Base-by-base conservation (phyloP, 257 asterid genomes). In the Catharanthus roseus region DNA sequence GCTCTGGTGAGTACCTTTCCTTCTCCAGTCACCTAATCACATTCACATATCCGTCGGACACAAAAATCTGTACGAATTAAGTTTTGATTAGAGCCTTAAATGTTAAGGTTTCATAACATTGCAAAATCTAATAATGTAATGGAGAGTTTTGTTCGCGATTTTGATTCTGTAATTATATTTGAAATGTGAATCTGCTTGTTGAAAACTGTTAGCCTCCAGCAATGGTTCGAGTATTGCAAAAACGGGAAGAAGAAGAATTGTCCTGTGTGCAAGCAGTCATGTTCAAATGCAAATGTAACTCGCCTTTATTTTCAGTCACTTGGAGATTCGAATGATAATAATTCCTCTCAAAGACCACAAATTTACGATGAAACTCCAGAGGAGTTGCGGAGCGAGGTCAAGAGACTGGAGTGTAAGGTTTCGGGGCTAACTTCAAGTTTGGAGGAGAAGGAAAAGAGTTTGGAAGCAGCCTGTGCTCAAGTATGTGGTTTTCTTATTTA, bases 211-310 rank as follows among this genome's bases (percentile, higher is more conserved):
- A 95, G 98, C 81, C 88, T 95, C 72, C 98, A 91, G 56, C 98
- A 95, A 77, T 95, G 98, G 98, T 89, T 95, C 34, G 99, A 95
- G 87, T 95, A 90, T 80, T 91, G 99, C 71, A 89, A 89, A 51
- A 87, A 86, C 50, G 77, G 81, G 78, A 95, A 88, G 96, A 91
- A 90, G 88, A 87, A 84, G 88, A 86, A 70, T 63, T 95, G 99
- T 72, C 99, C 99, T 9, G 86, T 91, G 45, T 95, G 99, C 87
- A 95, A 95, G 82, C 97, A 88, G 84, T 72, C 72, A 18, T 95
- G 98, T 75, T 80, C 90, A 21, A 83, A 85, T 73, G 77, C 88
- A 45, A 83, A 80, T 70, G 95, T 85, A 10, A 75, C 78, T 21
- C 95, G 98, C 53, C 96, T 95, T 71, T 91, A 86, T 85, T 91